These are phyloP conservation scores for Monosporozyma unispora DNA, from an alignment of 805 yeast genomes.

Conservation along the genomic window DNA sequence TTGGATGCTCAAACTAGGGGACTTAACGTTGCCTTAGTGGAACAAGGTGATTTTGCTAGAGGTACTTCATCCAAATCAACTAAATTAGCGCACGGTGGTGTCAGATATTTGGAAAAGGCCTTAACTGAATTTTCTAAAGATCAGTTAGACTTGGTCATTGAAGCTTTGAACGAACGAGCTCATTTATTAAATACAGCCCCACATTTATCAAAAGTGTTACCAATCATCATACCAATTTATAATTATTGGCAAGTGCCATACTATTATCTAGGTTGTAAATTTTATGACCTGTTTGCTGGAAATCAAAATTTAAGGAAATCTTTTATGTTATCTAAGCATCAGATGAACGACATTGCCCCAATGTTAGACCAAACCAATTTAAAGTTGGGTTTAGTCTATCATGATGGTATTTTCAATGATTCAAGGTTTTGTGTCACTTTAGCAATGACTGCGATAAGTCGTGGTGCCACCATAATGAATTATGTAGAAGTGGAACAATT, in stretches of 20 bases:
- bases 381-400: slow-evolving; percentile 88
- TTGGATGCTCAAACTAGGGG: slow-evolving; percentile 89
- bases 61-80: slow-evolving; percentile 93
- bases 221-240: slow-evolving; percentile 94
- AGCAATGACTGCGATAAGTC: slow-evolving; percentile 75
- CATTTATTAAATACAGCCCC: slow-evolving; percentile 87
- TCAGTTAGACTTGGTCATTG: slow-evolving; percentile 80
- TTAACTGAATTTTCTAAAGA: slow-evolving; percentile 85
- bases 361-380: slow-evolving; percentile 70
- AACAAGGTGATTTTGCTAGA: slow-evolving; percentile 80
- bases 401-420: slow-evolving; percentile 92
- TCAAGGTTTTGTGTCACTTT: slow-evolving; percentile 80
- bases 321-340: slow-evolving; percentile 57
- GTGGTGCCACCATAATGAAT: slow-evolving; percentile 85
- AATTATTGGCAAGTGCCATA: slow-evolving; percentile 94
- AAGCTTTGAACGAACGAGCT: slow-evolving; percentile 80
- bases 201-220: slow-evolving; percentile 75
- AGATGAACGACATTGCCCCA: slow-evolving; percentile 70
- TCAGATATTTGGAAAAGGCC: slow-evolving; percentile 89
- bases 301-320: slow-evolving; percentile 72
- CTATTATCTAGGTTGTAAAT: slow-evolving; percentile 81
- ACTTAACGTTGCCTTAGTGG: slow-evolving; percentile 76
- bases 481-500: slow-evolving; percentile 75
- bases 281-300: slow-evolving; percentile 91
- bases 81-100: slow-evolving; percentile 97